These are phyloP conservation scores for Mucor circinelloides DNA, from an alignment of 371 early-diverging fungal genomes.

Conservation along the genomic window DNA sequence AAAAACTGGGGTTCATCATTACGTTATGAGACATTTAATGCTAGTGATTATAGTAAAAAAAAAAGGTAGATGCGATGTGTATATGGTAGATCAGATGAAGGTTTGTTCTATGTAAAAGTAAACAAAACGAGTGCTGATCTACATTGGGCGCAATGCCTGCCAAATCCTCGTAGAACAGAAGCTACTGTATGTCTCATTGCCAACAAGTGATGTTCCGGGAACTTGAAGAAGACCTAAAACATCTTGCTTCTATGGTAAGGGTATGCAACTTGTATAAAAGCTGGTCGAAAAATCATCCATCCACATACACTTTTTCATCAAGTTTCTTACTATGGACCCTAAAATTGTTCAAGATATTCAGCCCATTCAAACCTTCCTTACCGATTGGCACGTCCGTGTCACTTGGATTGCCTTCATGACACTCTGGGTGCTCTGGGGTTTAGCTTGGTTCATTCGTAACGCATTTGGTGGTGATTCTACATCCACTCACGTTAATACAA, in stretches of 20 bases:
- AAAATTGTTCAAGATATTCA: not conserved
- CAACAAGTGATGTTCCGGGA: not conserved
- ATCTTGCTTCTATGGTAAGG: not conserved
- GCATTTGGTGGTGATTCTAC: slow-evolving; percentile 36
- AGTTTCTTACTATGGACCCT: slow-evolving; percentile 7
- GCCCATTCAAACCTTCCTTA: slow-evolving; percentile 17
- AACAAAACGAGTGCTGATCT: not conserved
- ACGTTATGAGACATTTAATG: not conserved
- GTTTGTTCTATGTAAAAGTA: not conserved
- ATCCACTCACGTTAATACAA: not conserved
- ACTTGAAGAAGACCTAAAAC: not conserved
- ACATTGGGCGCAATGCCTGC: no score
- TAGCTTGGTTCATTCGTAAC: slow-evolving; percentile 37
- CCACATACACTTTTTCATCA: not conserved
- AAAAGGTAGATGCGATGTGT: no score
- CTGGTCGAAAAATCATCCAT: not conserved
- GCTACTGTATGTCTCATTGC: not conserved
- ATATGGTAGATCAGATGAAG: no score
- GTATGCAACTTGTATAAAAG: not conserved
- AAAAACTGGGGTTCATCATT: not conserved
- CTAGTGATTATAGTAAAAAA: not conserved
- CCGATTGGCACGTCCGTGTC: slow-evolving; percentile 40
- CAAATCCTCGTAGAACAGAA: not conserved
- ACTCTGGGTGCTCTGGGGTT: slow-evolving; percentile 41
- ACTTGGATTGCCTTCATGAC: slow-evolving; percentile 45